Percentiles rank a stretch among this genome's conserved stretches.
Conservation (phyloP, 768 basidiomycete species). For the Lyophyllum shimeji region DNA sequence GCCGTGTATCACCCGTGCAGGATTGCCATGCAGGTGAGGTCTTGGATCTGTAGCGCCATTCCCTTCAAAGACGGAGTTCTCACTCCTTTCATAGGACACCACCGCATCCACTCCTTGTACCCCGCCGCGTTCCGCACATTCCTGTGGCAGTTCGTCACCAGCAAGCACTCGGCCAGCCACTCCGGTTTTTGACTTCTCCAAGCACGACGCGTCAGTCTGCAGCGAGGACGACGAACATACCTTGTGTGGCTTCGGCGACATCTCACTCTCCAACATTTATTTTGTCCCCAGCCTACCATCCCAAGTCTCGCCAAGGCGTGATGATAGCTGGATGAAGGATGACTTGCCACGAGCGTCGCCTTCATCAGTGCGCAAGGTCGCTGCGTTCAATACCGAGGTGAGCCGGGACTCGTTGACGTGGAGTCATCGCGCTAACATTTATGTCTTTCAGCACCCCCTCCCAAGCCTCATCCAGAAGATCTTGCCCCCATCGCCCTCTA, state of each 20-base stretch:
- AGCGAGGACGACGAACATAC: slow-evolving; percentile 38
- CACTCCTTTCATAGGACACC: background rate
- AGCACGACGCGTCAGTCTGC: background rate
- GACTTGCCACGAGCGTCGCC: slow-evolving; percentile 5
- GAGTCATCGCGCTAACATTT: background rate
- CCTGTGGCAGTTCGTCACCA: background rate
- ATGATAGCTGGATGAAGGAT: slow-evolving; percentile 8
- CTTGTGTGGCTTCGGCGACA: slow-evolving; percentile 44
- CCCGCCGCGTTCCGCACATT: background rate
- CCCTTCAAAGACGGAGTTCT: background rate
- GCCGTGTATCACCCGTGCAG: background rate
- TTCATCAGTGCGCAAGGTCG: background rate
- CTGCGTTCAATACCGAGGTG: background rate
- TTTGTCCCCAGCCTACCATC: slow-evolving; percentile 32
- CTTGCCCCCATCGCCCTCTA: slow-evolving; percentile 21
- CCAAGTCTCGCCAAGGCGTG: slow-evolving; percentile 19
- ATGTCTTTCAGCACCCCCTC: slow-evolving; percentile 12
- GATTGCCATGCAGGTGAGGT: background rate
- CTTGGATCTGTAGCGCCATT: background rate
- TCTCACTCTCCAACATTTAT: slow-evolving; percentile 37
- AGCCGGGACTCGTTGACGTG: background rate
- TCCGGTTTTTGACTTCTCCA: slow-evolving; percentile 1
- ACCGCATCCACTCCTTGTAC: background rate
- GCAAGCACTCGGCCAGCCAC: background rate
- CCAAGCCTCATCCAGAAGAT: slow-evolving; percentile 24